Base-by-base conservation (phyloP, 2,329 filamentous ascomycete species). In the Colletotrichum orbiculare region DNA sequence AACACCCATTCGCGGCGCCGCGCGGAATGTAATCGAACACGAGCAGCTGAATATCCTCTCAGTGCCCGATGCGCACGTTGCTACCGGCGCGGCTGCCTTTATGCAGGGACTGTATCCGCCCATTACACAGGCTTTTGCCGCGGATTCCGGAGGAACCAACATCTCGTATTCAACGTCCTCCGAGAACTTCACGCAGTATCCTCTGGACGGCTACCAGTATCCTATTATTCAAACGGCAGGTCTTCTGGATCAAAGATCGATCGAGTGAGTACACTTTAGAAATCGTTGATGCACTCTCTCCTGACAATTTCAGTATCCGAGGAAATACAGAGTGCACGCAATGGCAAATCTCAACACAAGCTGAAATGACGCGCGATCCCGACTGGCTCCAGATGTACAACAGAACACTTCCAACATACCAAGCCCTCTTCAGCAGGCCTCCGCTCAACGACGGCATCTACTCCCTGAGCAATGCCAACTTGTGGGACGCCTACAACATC, bases 51-150 rank as follows among this genome's bases (percentile, higher is more conserved):
- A 74, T 38, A 69, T 85, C 39, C 68, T 78, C 38, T 78, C 81
- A 17, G 79, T 73, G 41, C 72, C 76, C 5, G 79, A 83, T 54
- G 73, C 76, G 34, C 83, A 78, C 71, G 72, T 94, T 38, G 86
- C 88, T 55, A 89, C 85, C 66, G 89, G 92, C 3, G 92, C 92
- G 39, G 81, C 87, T 55, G 93, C 90, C 1, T 96, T 97, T 76
- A 79, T 96, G 70, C 94, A 97, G 74, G 93, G 91, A 5, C 82
- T 97, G 4, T 97, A 97, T 73, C 93, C 94, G 2, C 92, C 93
- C 0, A 83, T 85, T 1, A 82, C 82, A 4, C 66, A 71, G 9
- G 68, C 71, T 0, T 79, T 78, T 38, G 71, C 76, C 6, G 72
- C 75, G 5, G 74, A 80, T 2, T 80, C 80, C 12, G 75, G 74